Percentiles rank a stretch among this genome's conserved stretches.
phyloP scores from a whole-genome alignment of 192 early-diverging fungal genomes.

The Geranomyces michiganensis region DNA sequence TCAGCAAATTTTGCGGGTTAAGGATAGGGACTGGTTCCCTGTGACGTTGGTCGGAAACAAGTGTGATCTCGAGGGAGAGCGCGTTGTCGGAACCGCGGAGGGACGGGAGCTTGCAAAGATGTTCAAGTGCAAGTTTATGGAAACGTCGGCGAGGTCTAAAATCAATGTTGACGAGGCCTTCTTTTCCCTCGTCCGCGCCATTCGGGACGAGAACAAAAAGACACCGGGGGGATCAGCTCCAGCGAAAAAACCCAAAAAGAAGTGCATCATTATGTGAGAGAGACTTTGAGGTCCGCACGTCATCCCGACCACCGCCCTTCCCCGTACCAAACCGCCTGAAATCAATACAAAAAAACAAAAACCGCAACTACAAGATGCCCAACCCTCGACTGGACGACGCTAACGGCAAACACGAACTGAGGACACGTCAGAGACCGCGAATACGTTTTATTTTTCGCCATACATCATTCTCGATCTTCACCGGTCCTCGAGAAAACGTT shows the following conservation, averaged over 20 bases:
- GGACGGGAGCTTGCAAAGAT: slow-evolving; percentile 76
- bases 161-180: slow-evolving; percentile 94
- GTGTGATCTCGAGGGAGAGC: slow-evolving; percentile 75
- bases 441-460: too few species aligned
- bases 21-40: slow-evolving; percentile 75
- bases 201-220: slow-evolving; percentile 53
- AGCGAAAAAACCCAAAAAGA: slow-evolving; percentile 22
- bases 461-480: too few species aligned
- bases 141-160: slow-evolving; percentile 85
- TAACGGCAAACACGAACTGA: too few species aligned
- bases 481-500: too few species aligned
- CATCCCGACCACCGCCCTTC: background rate
- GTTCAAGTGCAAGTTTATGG: slow-evolving; percentile 81
- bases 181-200: slow-evolving; percentile 77
- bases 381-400: too few species aligned
- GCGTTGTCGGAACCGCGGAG: slow-evolving; percentile 64
- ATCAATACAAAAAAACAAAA: too few species aligned
- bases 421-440: too few species aligned
- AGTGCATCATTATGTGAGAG: slow-evolving; percentile 28
- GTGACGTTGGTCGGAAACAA: slow-evolving; percentile 89
- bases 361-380: too few species aligned
- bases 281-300: background rate
- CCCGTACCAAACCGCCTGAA: too few species aligned
- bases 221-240: slow-evolving; percentile 21
- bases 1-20: slow-evolving; percentile 77